phyloP scores from a whole-genome alignment of 345 rosid genomes.

The Rhodamnia rubescens region DNA sequence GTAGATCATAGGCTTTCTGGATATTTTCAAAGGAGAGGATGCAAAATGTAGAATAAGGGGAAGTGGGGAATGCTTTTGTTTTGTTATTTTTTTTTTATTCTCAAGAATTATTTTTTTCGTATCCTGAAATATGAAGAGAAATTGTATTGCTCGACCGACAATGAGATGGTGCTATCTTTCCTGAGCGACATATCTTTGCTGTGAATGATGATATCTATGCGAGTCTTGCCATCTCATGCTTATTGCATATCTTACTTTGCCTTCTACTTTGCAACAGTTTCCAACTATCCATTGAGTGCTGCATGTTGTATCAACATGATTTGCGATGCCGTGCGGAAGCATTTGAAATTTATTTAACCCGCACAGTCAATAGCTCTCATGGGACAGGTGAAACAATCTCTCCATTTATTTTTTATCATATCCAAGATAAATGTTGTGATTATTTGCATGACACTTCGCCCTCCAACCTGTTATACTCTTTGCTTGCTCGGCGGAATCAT shows the following conservation, averaged over 20 bases:
- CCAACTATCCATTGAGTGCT: constrained; percentile 79
- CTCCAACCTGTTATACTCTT: neutral
- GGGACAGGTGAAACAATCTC: neutral
- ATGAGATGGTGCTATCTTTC: neutral
- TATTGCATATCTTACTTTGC: neutral
- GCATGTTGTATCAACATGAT: constrained; percentile 74
- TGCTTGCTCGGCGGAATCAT: neutral
- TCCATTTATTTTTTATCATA: neutral
- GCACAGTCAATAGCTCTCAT: neutral
- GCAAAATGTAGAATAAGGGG: neutral
- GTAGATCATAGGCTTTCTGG: neutral
- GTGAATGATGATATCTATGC: neutral
- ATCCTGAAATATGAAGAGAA: neutral
- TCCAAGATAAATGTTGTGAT: neutral
- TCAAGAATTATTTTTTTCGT: neutral
- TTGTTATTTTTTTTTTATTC: neutral
- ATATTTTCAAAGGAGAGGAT: neutral
- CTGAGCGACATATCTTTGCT: neutral
- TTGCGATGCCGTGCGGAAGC: constrained; percentile 46
- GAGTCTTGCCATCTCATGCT: neutral
- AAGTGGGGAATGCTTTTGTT: neutral
- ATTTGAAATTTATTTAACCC: constrained; percentile 5
- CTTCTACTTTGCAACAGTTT: constrained; percentile 36
- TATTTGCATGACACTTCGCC: neutral
- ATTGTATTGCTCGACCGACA: neutral